These are phyloP conservation scores for Alternaria tenuissima DNA, from an alignment of 2,329 filamentous ascomycete species.

Conservation along the genomic window DNA sequence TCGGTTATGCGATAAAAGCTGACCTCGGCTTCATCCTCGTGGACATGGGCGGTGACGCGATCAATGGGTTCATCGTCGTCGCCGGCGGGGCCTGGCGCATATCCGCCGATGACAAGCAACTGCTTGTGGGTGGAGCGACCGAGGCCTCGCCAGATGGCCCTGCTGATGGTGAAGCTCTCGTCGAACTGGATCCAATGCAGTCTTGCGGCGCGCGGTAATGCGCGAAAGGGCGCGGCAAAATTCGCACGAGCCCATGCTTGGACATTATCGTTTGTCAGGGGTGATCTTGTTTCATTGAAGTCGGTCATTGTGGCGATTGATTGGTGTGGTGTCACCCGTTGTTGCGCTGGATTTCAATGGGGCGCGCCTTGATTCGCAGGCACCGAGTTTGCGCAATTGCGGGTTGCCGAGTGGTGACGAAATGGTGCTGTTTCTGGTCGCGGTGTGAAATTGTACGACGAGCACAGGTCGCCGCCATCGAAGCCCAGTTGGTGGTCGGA, in stretches of 20 bases:
- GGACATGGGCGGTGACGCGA: constrained; percentile 38
- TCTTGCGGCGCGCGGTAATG: constrained; percentile 27
- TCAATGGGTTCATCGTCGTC: constrained; percentile 32
- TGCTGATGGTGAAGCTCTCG: constrained; percentile 35
- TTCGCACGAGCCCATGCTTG: constrained; percentile 32
- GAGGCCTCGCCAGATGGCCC: constrained; percentile 35
- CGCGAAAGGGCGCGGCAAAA: constrained; percentile 31
- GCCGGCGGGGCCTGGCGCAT: constrained; percentile 35
- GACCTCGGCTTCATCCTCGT: constrained; percentile 38
- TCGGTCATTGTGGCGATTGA: constrained; percentile 30
- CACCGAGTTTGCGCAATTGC: constrained; percentile 2
- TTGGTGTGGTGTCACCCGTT: constrained; percentile 16
- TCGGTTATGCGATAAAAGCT: constrained; percentile 39
- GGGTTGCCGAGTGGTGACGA: constrained; percentile 9
- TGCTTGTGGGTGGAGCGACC: constrained; percentile 40
- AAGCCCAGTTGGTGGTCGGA: constrained; percentile 10
- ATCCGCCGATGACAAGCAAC: constrained; percentile 40
- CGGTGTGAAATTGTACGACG: constrained; percentile 11
- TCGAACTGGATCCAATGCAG: constrained; percentile 37
- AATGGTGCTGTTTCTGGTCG: constrained; percentile 5
- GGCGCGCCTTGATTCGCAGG: constrained; percentile 13
- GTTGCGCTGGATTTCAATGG: constrained; percentile 10
- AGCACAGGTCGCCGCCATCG: constrained; percentile 16
- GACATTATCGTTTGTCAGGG: constrained; percentile 35
- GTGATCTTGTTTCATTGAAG: constrained; percentile 38